Evolutionary conservation across 495 filamentous ascomycete species (phyloP).

Genomic region (Sordaria brevicollis): DNA sequence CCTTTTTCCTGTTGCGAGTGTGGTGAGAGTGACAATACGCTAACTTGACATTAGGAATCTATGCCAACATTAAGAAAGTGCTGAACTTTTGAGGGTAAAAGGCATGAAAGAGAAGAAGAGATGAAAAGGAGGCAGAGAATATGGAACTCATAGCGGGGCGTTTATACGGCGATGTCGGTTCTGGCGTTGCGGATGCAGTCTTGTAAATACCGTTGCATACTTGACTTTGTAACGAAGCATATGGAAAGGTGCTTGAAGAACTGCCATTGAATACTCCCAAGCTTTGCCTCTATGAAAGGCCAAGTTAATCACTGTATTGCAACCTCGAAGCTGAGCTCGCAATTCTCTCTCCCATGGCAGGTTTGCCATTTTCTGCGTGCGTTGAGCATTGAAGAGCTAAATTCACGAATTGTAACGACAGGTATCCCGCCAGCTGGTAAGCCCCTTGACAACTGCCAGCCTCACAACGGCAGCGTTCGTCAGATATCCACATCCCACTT

Average conservation of each 20-base stretch:
- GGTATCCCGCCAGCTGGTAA: background rate
- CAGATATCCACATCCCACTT: background rate
- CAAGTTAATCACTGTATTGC: too few relatives aligned
- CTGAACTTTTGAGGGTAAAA: slow-evolving; percentile 26
- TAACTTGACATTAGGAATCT: slow-evolving; percentile 27
- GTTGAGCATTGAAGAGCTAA: too few relatives aligned
- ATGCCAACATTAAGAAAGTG: slow-evolving; percentile 41
- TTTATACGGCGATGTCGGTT: background rate
- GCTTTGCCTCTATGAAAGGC: background rate
- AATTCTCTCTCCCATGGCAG: too few relatives aligned
- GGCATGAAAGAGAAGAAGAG: background rate
- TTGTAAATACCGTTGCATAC: background rate
- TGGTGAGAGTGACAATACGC: background rate
- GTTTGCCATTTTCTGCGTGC: too few relatives aligned
- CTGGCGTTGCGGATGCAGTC: background rate
- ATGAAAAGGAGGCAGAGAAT: background rate
- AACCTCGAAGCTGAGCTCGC: background rate
- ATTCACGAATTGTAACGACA: background rate
- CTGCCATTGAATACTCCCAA: background rate
- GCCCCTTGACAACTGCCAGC: background rate
- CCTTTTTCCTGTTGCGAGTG: background rate
- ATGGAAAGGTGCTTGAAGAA: background rate
- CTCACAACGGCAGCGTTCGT: background rate
- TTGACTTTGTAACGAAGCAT: background rate
- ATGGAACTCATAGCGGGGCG: background rate